Conservation (phyloP, 805 yeast genomes). For the Pichia californica region DNA sequence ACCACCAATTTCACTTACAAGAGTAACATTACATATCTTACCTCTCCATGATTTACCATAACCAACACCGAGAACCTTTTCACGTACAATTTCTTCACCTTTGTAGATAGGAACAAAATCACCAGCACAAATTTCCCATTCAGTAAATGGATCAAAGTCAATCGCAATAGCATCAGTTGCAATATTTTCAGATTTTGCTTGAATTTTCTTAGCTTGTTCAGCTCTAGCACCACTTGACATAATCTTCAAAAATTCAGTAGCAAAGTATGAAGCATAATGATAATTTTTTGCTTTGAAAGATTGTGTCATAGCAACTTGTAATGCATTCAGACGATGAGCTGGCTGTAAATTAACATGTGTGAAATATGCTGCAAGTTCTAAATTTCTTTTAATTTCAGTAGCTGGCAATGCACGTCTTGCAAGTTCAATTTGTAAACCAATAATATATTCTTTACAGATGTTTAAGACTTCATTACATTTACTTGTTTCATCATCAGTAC, state of each 20-base stretch:
- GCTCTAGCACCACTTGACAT: slow-evolving; percentile 72
- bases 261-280: slow-evolving; percentile 85
- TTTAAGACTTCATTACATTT: slow-evolving; percentile 66
- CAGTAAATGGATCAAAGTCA: slow-evolving; percentile 89
- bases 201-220: slow-evolving; percentile 81
- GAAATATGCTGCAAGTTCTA: slow-evolving; percentile 94
- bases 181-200: slow-evolving; percentile 69
- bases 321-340: slow-evolving; percentile 78
- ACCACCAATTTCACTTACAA: slow-evolving; percentile 77
- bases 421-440: slow-evolving; percentile 88
- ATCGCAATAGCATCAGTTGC: slow-evolving; percentile 84
- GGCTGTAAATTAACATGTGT: slow-evolving; percentile 77
- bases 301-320: slow-evolving; percentile 93
- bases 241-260: slow-evolving; percentile 70
- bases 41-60: slow-evolving; percentile 78
- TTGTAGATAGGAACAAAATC: slow-evolving; percentile 84
- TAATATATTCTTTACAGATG: slow-evolving; percentile 81
- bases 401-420: slow-evolving; percentile 76
- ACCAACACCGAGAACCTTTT: slow-evolving; percentile 85
- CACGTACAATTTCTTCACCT: slow-evolving; percentile 61
- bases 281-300: slow-evolving; percentile 83
- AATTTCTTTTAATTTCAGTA: slow-evolving; percentile 70
- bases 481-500: slow-evolving; percentile 65
- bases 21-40: slow-evolving; percentile 66
- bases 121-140: slow-evolving; percentile 83